Conservation (phyloP, 2,329 filamentous ascomycete species). For the Xylaria polymorpha region DNA sequence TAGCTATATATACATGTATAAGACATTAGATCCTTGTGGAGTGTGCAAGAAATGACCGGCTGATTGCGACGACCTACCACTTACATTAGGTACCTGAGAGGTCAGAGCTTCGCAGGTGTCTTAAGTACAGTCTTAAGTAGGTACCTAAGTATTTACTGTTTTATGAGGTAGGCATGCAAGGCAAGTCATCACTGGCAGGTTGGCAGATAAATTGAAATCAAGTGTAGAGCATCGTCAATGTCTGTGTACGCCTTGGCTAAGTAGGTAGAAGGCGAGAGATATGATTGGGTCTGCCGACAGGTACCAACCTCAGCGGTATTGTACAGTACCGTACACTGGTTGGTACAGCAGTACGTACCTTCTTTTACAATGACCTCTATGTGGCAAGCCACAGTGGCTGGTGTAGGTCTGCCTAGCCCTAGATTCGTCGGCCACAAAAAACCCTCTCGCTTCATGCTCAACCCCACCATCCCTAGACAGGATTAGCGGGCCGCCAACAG, state of each 20-base stretch:
- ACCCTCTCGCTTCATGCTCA: conserved; percentile 44
- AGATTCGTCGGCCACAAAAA: conserved; percentile 46
- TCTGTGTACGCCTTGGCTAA: too few relatives aligned
- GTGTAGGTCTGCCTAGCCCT: conserved; percentile 49
- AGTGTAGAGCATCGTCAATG: too few relatives aligned
- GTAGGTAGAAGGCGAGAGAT: too few relatives aligned
- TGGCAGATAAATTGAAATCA: too few relatives aligned
- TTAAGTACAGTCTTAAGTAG: not conserved
- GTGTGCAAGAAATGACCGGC: not conserved
- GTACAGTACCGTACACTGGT: too few relatives aligned
- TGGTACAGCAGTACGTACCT: not conserved
- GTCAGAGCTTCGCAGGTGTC: not conserved
- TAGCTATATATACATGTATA: conserved; percentile 13
- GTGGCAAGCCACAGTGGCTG: conserved; percentile 34
- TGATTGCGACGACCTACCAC: not conserved
- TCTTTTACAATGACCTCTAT: not conserved
- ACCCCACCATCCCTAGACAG: conserved; percentile 43
- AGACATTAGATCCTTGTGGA: not conserved
- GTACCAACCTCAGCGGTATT: too few relatives aligned
- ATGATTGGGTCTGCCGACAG: too few relatives aligned
- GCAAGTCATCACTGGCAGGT: too few relatives aligned
- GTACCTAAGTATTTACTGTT: too few relatives aligned
- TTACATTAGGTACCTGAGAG: not conserved
- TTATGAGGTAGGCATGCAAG: too few relatives aligned
- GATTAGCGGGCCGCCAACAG: conserved; percentile 42